phyloP scores from a whole-genome alignment of 1,284 basidiomycete species.

The Trichosporon asahii region DNA sequence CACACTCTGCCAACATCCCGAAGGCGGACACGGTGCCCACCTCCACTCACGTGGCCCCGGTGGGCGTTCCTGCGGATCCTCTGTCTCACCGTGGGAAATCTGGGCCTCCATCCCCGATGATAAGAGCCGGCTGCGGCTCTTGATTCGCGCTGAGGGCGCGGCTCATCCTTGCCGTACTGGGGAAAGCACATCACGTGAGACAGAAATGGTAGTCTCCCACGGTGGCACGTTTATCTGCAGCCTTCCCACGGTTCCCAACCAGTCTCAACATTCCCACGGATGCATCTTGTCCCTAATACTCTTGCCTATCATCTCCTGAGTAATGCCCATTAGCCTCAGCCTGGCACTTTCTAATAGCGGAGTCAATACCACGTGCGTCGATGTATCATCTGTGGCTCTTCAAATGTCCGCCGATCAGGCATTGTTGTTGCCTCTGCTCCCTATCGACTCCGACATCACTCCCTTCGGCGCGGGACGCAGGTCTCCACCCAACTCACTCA shows the following conservation, averaged over 20 bases:
- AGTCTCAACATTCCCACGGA: too few species aligned
- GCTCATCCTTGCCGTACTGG: too few species aligned
- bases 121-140: neutral
- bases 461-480: neutral
- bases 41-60: neutral
- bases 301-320: too few species aligned
- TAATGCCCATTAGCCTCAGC: neutral
- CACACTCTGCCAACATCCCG: neutral
- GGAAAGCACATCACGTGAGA: too few species aligned
- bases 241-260: too few species aligned
- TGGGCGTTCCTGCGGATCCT: neutral
- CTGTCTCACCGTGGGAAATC: neutral
- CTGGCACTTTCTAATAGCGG: neutral
- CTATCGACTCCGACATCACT: neutral
- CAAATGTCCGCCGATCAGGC: neutral
- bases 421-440: constrained; percentile 8
- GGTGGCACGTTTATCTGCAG: too few species aligned
- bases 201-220: too few species aligned
- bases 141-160: neutral
- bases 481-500: neutral
- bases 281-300: too few species aligned
- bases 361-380: neutral
- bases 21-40: neutral
- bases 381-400: constrained; percentile 4
- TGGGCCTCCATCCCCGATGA: neutral